Conservation (phyloP, 768 basidiomycete genomes). For the Psilocybe azurescens region DNA sequence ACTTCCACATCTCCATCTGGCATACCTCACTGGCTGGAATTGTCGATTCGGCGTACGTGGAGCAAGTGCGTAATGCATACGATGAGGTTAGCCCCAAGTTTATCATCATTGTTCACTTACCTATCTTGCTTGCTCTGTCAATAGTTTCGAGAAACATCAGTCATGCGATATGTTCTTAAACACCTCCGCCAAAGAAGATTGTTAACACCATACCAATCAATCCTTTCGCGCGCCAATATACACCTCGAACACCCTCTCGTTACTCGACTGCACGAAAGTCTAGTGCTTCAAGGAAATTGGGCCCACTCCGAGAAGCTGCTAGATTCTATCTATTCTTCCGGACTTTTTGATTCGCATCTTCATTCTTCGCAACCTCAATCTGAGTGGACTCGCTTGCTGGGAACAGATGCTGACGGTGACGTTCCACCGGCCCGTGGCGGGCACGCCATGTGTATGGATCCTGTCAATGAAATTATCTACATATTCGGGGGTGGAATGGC, state of each 20-base stretch:
- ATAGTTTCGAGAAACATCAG: conserved; percentile 70
- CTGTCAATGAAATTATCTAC: conserved; percentile 65
- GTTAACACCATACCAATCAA: conserved; percentile 64
- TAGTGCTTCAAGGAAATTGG: conserved; percentile 76
- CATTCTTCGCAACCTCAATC: conserved; percentile 62
- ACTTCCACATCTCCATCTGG: conserved; percentile 85
- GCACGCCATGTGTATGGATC: conserved; percentile 83
- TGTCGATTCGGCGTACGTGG: conserved; percentile 58
- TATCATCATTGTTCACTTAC: not conserved
- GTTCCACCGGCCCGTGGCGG: conserved; percentile 73
- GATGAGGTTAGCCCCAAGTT: conserved; percentile 59
- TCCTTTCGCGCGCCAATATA: conserved; percentile 58
- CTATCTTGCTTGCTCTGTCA: not conserved
- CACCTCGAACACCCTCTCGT: conserved; percentile 75
- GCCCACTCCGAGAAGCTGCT: conserved; percentile 59
- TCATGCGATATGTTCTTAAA: conserved; percentile 73
- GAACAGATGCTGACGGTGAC: conserved; percentile 69
- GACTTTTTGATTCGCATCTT: conserved; percentile 68
- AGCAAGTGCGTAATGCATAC: conserved; percentile 53
- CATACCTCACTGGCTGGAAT: conserved; percentile 69
- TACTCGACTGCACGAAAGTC: conserved; percentile 62
- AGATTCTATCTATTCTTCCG: conserved; percentile 49
- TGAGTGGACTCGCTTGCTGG: conserved; percentile 63
- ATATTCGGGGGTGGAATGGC: conserved; percentile 86
- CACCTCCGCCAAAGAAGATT: conserved; percentile 80